Evolutionary conservation across 2,329 filamentous ascomycete species (phyloP), one percentile per base, ranked within the genome.

Genomic region (Arachnomyces sp.): DNA sequence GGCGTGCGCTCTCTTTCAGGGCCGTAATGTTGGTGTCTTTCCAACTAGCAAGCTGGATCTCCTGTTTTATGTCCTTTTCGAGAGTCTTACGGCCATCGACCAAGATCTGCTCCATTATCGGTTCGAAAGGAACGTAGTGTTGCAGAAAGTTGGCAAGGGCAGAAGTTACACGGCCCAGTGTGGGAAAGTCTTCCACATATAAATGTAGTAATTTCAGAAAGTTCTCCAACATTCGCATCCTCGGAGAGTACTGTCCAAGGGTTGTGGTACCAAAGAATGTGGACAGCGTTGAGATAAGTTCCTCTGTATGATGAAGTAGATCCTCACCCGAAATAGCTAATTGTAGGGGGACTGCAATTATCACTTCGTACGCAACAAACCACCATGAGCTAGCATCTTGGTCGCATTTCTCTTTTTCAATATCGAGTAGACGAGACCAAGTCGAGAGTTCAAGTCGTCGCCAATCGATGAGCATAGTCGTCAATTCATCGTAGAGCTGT

Each of bases 21-120:
- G 87, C 86, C 35, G 83, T 82, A 46, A 98, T 93, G 54, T 96
- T 98, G 15, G 86, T 95, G 52, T 98, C 92, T 60, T 94, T 95
- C 93, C 93, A 98, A 61, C 88, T 95, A 6, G 89, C 88, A 52
- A 98, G 70, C 38, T 94, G 78, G 12, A 98, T 75, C n/a, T 95
- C 81, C 51, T 96, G 86, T 58, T 84, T 90, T 74, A 96, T 86
- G 42, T 87, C 80, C 63, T 88, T 95, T 60, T 96, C 90, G n/a
- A 96, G 73, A 0, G 75, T 72, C 5, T 72, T 68, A 40, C 87
- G 78, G n/a, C 82, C 84, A 33, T 77, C 77, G 14, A 67, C 66
- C 28, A 95, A 73, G 1, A 72, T 66, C 45, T 86, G 81, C 9
- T 73, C 65, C 6, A 89, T 77, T 4, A 75, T 67, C 42, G 72